Conservation (phyloP, 805 yeast genomes). For the Novakomyces olei region DNA sequence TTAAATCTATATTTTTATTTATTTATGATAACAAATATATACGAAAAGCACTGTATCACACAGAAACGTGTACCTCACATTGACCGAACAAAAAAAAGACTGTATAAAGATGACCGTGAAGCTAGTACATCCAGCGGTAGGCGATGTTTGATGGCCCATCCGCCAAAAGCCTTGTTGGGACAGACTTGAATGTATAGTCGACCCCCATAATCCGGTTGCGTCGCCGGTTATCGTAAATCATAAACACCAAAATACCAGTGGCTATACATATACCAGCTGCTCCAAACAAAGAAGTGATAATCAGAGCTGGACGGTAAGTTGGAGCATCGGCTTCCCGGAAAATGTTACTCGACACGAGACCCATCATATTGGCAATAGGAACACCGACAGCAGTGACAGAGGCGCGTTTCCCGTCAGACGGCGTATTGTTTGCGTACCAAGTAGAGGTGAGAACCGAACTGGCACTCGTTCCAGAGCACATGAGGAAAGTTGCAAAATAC, state of each 20-base stretch:
- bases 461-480: conserved; percentile 29
- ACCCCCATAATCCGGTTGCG: conserved; percentile 23
- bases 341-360: conserved; percentile 31
- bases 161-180: conserved; percentile 22
- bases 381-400: conserved; percentile 28
- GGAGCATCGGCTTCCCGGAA: conserved; percentile 32
- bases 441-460: conserved; percentile 29
- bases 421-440: conserved; percentile 30
- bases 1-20: no score
- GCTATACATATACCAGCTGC: conserved; percentile 22
- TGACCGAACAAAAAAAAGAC: not conserved
- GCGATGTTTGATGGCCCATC: conserved; percentile 26
- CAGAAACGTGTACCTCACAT: no score
- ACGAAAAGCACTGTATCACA: no score
- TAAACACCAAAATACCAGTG: conserved; percentile 15
- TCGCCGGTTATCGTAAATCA: conserved; percentile 23
- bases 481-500: conserved; percentile 24
- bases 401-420: conserved; percentile 25
- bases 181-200: conserved; percentile 19
- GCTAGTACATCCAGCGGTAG: conserved; percentile 25
- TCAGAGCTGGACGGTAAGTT: conserved; percentile 28
- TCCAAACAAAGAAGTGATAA: conserved; percentile 26
- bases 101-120: not conserved
- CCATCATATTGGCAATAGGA: conserved; percentile 36
- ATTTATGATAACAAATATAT: no score